Evolutionary conservation across 352 stramenopile genomes (phyloP).

Genomic region (Albugo candida): DNA sequence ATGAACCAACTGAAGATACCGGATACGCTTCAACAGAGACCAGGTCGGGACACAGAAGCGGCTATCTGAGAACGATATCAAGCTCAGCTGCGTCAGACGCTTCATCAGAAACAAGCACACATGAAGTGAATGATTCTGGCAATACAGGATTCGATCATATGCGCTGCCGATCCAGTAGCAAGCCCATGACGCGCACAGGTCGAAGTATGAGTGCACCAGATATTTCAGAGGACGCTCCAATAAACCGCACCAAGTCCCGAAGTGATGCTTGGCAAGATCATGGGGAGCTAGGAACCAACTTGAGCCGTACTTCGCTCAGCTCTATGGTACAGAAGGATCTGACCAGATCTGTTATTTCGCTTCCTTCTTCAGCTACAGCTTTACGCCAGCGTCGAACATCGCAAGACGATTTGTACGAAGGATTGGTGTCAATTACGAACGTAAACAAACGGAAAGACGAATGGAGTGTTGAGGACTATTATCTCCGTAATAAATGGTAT

Average conservation of each 20-base stretch:
- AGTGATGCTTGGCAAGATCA: too few species aligned
- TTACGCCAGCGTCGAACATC: too few species aligned
- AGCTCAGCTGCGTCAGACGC: neutral
- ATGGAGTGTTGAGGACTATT: slow-evolving; percentile 3
- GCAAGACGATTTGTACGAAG: slow-evolving; percentile 1
- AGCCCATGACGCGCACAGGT: slow-evolving; percentile 13
- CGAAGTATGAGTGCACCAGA: slow-evolving; percentile 66
- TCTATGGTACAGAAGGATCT: too few species aligned
- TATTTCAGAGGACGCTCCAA: slow-evolving; percentile 25
- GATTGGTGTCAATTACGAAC: slow-evolving; percentile 11
- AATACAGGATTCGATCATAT: neutral
- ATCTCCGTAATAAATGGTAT: too few species aligned
- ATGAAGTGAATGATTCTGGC: neutral
- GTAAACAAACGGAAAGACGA: slow-evolving; percentile 34
- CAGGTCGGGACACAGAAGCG: neutral
- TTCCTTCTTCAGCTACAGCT: too few species aligned
- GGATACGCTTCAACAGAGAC: slow-evolving; percentile 8
- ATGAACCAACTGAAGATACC: slow-evolving; percentile 28
- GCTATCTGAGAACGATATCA: too few species aligned
- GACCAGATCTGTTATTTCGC: too few species aligned
- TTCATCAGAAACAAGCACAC: neutral
- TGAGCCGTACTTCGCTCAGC: too few species aligned
- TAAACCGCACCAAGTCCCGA: too few species aligned
- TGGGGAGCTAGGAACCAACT: too few species aligned
- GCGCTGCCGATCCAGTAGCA: too few species aligned